A percentile compares a stretch with the other conserved stretches of the same genome.
Conservation (phyloP, 208 protist species). For the Trypanosoma scelopori region DNA sequence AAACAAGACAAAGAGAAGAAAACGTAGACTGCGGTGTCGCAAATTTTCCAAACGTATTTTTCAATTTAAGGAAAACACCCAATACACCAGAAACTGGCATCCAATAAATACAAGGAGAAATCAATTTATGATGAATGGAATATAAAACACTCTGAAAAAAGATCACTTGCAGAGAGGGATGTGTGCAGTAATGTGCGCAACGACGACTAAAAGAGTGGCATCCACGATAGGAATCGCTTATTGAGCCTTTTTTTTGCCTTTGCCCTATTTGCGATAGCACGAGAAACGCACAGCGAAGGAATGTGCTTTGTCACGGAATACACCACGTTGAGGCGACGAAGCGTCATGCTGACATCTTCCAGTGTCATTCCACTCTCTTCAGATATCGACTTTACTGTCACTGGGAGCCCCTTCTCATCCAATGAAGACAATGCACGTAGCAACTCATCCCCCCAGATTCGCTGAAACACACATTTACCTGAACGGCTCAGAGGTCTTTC, state of each 20-base stretch:
- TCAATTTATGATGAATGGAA: neutral
- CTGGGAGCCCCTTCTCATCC: conserved; percentile 29
- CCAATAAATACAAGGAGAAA: conserved; percentile 23
- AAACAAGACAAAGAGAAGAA: no score
- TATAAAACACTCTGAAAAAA: conserved; percentile 5
- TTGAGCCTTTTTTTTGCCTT: conserved; percentile 16
- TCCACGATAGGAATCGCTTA: conserved; percentile 16
- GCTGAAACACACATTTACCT: conserved; percentile 62
- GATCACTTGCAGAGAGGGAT: neutral
- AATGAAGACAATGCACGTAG: conserved; percentile 48
- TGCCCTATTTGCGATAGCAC: conserved; percentile 3
- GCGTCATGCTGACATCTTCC: conserved; percentile 57
- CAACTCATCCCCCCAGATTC: conserved; percentile 63
- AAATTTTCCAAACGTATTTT: no score
- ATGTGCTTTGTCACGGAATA: conserved; percentile 47
- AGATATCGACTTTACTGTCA: conserved; percentile 64
- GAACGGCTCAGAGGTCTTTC: conserved; percentile 63
- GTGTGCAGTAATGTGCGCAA: conserved; percentile 24
- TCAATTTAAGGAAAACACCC: no score
- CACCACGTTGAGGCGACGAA: conserved; percentile 58
- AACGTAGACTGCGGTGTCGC: no score
- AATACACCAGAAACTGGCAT: neutral
- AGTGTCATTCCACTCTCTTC: conserved; percentile 54
- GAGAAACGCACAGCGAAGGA: conserved; percentile 31
- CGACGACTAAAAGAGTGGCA: conserved; percentile 18